phyloP scores from a whole-genome alignment of 2,329 filamentous ascomycete species.

The Pseudogymnoascus sp. region DNA sequence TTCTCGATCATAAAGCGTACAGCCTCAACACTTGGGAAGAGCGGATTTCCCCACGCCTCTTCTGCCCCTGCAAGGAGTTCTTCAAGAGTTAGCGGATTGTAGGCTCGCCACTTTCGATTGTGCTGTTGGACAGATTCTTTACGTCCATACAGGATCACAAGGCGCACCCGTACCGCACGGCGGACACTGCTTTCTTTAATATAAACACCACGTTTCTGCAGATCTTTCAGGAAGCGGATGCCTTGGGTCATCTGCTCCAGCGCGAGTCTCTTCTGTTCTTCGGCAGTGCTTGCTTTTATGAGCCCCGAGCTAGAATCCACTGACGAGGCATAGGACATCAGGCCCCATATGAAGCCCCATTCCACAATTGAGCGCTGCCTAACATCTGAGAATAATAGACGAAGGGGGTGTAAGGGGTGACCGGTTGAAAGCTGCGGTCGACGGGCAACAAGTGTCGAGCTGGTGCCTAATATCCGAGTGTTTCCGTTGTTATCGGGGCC shows the following conservation, averaged over 20 bases:
- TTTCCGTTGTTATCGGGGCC: slow-evolving; percentile 12
- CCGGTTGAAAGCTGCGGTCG: slow-evolving; percentile 17
- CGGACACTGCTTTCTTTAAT: slow-evolving; percentile 13
- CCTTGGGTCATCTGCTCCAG: slow-evolving; percentile 19
- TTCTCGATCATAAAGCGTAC: slow-evolving; percentile 1
- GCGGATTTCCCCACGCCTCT: slow-evolving; percentile 17
- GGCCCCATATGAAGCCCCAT: slow-evolving; percentile 39
- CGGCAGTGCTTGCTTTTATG: background rate
- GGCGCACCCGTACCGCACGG: slow-evolving; percentile 22
- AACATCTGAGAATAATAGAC: slow-evolving; percentile 34
- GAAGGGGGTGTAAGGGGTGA: slow-evolving; percentile 29
- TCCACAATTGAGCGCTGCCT: slow-evolving; percentile 41
- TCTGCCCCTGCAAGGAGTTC: slow-evolving; percentile 20
- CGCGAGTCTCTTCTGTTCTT: slow-evolving; percentile 8
- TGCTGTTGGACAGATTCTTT: slow-evolving; percentile 17
- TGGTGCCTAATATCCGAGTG: slow-evolving; percentile 8
- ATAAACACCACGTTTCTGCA: slow-evolving; percentile 17
- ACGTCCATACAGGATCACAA: slow-evolving; percentile 23
- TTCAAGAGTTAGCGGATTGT: slow-evolving; percentile 13
- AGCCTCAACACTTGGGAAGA: slow-evolving; percentile 8
- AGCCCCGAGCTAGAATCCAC: background rate
- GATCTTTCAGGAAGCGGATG: slow-evolving; percentile 22
- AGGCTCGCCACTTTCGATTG: slow-evolving; percentile 17
- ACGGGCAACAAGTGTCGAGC: slow-evolving; percentile 13
- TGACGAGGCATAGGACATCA: slow-evolving; percentile 4